A percentile compares a stretch with the other conserved stretches of the same genome.
phyloP scores from a whole-genome alignment of 257 asterid genomes.

The Solanum chmielewskii region DNA sequence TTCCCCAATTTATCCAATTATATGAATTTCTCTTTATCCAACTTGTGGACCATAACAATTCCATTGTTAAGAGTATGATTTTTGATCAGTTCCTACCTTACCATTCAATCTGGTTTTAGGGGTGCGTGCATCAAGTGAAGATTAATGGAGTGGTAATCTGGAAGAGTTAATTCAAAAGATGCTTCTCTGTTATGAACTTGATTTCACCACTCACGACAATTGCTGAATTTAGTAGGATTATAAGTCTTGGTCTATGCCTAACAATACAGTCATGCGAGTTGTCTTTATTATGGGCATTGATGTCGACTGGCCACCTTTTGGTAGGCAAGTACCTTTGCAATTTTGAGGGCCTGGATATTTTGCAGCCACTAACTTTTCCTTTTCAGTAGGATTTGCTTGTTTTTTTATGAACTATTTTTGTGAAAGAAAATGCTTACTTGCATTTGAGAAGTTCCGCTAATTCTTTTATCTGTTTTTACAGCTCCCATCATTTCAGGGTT shows the following conservation, averaged over 20 bases:
- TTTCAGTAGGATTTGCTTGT: background rate
- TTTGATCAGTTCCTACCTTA: background rate
- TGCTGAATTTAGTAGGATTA: background rate
- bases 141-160: background rate
- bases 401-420: background rate
- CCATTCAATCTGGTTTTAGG: background rate
- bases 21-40: background rate
- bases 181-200: background rate
- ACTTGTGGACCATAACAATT: background rate
- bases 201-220: background rate
- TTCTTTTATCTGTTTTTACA: background rate
- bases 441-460: background rate
- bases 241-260: background rate
- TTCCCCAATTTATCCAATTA: background rate
- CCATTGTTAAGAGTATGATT: background rate
- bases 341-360: background rate
- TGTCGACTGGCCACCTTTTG: background rate
- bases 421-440: background rate
- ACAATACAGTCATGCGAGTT: background rate
- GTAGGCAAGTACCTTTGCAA: background rate
- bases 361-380: background rate
- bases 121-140: background rate
- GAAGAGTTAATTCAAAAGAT: background rate
- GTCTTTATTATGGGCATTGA: background rate
- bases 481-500: slow-evolving; percentile 14